phyloP scores from a whole-genome alignment of 208 protist genomes.

The Trypanosoma melophagium region DNA sequence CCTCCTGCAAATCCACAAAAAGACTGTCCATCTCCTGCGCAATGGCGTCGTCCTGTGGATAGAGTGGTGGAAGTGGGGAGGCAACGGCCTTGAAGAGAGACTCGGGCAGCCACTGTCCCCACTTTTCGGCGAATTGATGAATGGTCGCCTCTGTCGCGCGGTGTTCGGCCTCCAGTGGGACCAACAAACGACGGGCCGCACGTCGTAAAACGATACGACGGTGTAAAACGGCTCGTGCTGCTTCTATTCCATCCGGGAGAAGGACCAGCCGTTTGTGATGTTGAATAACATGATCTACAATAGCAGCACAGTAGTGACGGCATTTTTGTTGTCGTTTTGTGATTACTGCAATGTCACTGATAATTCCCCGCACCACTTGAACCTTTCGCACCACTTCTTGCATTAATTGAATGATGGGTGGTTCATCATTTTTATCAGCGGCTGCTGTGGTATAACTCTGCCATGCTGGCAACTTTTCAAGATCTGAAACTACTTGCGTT shows the following conservation, averaged over 20 bases:
- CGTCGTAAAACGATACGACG: slow-evolving; percentile 31
- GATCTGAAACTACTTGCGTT: background rate
- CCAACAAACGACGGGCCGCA: slow-evolving; percentile 26
- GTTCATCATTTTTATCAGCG: background rate
- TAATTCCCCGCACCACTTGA: slow-evolving; percentile 16
- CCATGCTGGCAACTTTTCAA: slow-evolving; percentile 23
- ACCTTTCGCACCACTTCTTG: slow-evolving; percentile 24
- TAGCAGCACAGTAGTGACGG: slow-evolving; percentile 19
- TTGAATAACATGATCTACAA: slow-evolving; percentile 24
- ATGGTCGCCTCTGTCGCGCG: slow-evolving; percentile 9
- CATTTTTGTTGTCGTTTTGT: slow-evolving; percentile 15
- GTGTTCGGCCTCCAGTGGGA: slow-evolving; percentile 19
- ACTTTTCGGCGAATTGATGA: slow-evolving; percentile 24
- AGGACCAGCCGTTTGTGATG: slow-evolving; percentile 18
- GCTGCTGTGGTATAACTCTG: background rate
- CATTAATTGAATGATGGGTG: slow-evolving; percentile 20
- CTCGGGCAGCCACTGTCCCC: slow-evolving; percentile 22
- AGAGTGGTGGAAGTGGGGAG: slow-evolving; percentile 22
- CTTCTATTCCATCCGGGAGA: slow-evolving; percentile 28
- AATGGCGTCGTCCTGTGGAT: slow-evolving; percentile 21
- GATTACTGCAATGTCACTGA: slow-evolving; percentile 5
- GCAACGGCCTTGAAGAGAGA: slow-evolving; percentile 16
- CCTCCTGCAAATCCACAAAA: slow-evolving; percentile 29
- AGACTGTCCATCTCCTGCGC: slow-evolving; percentile 26
- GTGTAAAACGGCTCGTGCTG: slow-evolving; percentile 20